Base-by-base conservation (phyloP, 768 basidiomycete genomes). In the Sarcodon sp. region DNA sequence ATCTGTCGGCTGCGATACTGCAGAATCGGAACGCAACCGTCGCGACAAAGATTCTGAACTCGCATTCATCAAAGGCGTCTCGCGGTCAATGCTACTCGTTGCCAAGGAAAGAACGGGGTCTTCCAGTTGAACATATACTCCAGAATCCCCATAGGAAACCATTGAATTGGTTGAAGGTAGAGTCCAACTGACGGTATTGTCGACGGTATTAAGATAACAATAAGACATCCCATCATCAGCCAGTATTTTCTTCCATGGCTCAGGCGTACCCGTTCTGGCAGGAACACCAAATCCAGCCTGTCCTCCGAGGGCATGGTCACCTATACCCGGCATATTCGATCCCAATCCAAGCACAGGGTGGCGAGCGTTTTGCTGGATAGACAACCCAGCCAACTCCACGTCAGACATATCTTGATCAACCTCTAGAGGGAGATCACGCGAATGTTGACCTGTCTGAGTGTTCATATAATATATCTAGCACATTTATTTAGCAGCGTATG, bases 391-490 rank as follows among this genome's bases (percentile, higher is more conserved):
- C 36, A 83, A 67, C 49, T 83, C 82, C 33, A 69, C 72, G 50
- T 83, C 80, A 1, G 79, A 75, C 34, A 68, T 63, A 43, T 83
- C 81, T 43, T 76, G 74, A 44, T 85, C 82, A 9, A 71, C 66
- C 59, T 87, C 86, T 43, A 70, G 68, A 18, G 92, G 92, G n/a
- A 94, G 66, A 55, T 96, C 88, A 55, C 81, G 76, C 27, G 90
- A 81, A 37, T 78, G 79, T 61, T 88, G 76, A 33, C 87, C 87
- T 5, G 87, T 89, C 54, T 85, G 76, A 1, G 88, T 89, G 59
- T 98, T 99, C 53, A 89, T 76, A 66, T 97, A 99, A 70, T 82
- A 93, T 61, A 99, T 91, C 92, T 96, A 33, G n/a, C 15, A 36
- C 33, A 33, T 38, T 13, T 15, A 27, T 27, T 27, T 27, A 27